Base-by-base conservation (phyloP, 139 green algal genomes). In the Tetradesmus obliquus region DNA sequence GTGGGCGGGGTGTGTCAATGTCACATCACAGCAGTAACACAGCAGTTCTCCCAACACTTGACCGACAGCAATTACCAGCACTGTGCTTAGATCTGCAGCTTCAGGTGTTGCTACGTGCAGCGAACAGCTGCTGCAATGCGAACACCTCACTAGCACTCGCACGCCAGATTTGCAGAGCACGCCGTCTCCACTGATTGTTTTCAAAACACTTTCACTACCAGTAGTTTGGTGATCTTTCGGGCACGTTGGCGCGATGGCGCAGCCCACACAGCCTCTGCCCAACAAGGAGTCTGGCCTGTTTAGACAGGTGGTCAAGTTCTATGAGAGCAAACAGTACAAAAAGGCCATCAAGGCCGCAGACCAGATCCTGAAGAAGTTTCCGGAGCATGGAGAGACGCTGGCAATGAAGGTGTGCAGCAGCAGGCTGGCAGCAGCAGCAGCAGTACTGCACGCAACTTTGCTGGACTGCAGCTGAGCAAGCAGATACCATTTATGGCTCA, bases 281-380 rank as follows among this genome's bases (percentile, higher is more conserved):
- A 55, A 58, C 58, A 99, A 98, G 90, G 97, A 99, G 74, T 88
- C 91, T 13, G 94, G 88, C 3, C 90, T 98, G 57, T 99, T 99
- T 89, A 84, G 95, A n/a, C 94, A 96, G 71, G 86, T 98, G 5
- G 93, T 99, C n/a, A 97, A 97, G 87, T 95, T 96, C 24, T 99
- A 99, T 95, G 98, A 99, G 95, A 95, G 86, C 32, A 99, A 99
- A 88, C 96, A 98, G 91, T 99, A 99, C 94, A 99, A 99, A 93
- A 99, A 99, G 88, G 98, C 96, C 3, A 91, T 99, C 15, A 99
- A 99, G 92, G 94, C 96, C 1, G 98, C 97, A 0, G 98, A 99
- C 88, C 94, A 96, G 90, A 98, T 99, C 57, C 94, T 99, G 12
- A 99, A 99, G 92, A 99, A 99, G 90, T 97, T 97, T 86, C 96